These are phyloP conservation scores for Orychophragmus violaceus DNA, from an alignment of 345 rosid genomes.

Conservation along the genomic window DNA sequence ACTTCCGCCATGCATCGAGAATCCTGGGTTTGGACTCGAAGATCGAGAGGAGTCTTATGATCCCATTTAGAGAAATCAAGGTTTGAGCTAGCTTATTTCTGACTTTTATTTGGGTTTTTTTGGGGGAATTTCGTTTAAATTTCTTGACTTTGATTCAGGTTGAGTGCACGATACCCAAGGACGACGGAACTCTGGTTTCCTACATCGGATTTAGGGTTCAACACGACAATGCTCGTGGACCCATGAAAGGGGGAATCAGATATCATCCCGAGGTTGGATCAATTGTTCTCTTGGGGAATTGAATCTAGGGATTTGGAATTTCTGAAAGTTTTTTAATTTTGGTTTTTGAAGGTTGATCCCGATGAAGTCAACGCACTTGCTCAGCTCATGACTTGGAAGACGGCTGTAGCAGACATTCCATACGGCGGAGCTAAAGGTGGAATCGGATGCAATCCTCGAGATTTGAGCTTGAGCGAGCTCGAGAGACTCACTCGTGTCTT, in stretches of 20 bases:
- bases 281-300: too few relatives aligned
- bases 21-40: constrained; percentile 90
- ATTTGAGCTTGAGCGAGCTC: constrained; percentile 59
- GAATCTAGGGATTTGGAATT: neutral
- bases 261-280: constrained; percentile 99
- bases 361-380: constrained; percentile 98
- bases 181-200: constrained; percentile 83
- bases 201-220: constrained; percentile 95
- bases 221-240: constrained; percentile 97
- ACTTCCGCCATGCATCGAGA: constrained; percentile 81
- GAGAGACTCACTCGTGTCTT: constrained; percentile 94
- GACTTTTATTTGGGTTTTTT: too few relatives aligned
- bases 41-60: constrained; percentile 76
- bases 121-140: neutral
- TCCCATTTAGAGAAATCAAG: constrained; percentile 97
- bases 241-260: constrained; percentile 99
- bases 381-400: constrained; percentile 98
- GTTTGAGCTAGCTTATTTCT: constrained; percentile 8
- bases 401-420: constrained; percentile 91
- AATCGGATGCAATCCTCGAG: constrained; percentile 74
- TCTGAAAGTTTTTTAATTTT: neutral
- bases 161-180: constrained; percentile 95
- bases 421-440: constrained; percentile 99
- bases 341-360: constrained; percentile 58
- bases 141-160: constrained; percentile 47